Conservation (phyloP, 225 moss, liverwort and hornwort genomes). For the Anthoceros angustus region DNA sequence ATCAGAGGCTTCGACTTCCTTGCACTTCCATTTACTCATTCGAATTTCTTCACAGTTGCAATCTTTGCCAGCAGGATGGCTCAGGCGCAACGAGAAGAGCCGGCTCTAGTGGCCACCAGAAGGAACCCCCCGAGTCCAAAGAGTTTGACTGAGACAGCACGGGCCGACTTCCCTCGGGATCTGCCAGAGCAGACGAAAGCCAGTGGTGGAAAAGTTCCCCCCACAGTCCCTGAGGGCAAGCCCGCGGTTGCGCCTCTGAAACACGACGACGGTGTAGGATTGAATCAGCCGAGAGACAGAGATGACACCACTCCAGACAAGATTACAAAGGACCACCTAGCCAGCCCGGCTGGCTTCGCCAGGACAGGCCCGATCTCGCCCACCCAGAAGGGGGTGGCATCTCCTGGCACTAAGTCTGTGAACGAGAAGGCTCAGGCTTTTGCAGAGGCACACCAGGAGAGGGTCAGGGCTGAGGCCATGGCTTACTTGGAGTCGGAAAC, state of each 20-base stretch:
- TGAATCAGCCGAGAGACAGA: neutral
- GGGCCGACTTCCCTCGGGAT: neutral
- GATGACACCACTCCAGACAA: neutral
- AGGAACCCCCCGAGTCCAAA: neutral
- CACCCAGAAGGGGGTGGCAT: neutral
- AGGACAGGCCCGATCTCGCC: neutral
- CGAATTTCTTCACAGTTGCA: neutral
- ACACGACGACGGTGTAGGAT: neutral
- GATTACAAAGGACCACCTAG: no score
- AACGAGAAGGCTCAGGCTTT: conserved; percentile 7
- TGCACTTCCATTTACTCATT: neutral
- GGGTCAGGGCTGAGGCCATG: neutral
- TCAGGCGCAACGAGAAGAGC: neutral
- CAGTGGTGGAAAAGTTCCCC: neutral
- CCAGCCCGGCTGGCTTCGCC: neutral
- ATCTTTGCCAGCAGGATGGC: neutral
- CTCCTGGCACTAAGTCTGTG: neutral
- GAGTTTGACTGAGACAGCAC: neutral
- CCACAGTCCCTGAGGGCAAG: neutral
- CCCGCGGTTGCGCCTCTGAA: neutral
- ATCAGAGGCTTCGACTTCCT: neutral
- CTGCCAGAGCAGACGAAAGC: neutral
- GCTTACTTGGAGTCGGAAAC: conserved; percentile 5
- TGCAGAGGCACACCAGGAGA: conserved; percentile 4
- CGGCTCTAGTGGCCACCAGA: neutral